Evolutionary conservation across 176 grass and related monocot genomes (phyloP), one percentile per base, ranked within the genome.

Genomic region (Bromus sterilis): DNA sequence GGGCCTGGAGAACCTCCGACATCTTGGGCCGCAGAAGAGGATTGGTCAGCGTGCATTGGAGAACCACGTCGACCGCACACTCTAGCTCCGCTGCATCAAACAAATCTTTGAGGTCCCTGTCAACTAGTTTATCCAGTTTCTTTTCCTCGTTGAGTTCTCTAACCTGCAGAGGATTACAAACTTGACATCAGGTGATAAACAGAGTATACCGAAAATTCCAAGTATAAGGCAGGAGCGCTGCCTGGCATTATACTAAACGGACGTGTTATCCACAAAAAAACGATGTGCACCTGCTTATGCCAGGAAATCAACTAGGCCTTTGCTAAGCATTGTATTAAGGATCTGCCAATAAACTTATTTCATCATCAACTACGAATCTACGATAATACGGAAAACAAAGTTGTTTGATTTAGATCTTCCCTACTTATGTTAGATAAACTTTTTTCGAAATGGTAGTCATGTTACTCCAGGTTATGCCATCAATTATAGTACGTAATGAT

Each of bases 1-100:
- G 89, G 49, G 91, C 78, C 73, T 99, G 92, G 12, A 99, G 90
- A 51, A 95, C 93, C 49, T 95, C 91, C 6, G 96, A 95, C 96
- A 99, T 99, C 82, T 88, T 95, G 28, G 96, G 96, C 39, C 96
- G 91, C 16, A 95, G 48, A 18, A 76, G 75, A 75, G 96, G 96
- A 16, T 93, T 99, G 3, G 96, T 93, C 26, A 89, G 82, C n/a
- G 90, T 99, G 57, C 93, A 99, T 65, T 84, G 78, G 51, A 99
- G 78, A 88, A 99, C 83, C 73, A 93, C 93, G 29, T 93, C 87
- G 16, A 91, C 86, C 0, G 91, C 84, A 66, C 81, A 93, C 37
- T 95, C 91, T 71, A 99, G 62, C 73, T 99, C 92, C 0, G 58
- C 76, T 28, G 63, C 41, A 64, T 91, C 78, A 55, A 95, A 95